Base-by-base conservation (phyloP, 345 rosid species). In the Schrenkiella parvula region DNA sequence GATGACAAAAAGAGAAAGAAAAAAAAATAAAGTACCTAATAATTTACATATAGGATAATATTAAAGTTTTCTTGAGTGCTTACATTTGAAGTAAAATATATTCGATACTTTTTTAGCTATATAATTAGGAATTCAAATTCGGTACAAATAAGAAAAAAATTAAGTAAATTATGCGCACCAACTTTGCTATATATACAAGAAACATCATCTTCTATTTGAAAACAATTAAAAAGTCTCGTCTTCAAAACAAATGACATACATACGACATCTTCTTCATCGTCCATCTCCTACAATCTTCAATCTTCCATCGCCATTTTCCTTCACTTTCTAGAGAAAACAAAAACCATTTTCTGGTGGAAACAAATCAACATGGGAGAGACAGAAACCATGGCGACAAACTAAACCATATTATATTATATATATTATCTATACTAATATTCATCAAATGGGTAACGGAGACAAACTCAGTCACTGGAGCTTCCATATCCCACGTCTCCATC, bases 381-480 rank as follows among this genome's bases (percentile, higher is more conserved):
- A 76, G 79, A 76, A 54, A 76, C 75, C 79, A 76, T 76, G 79
- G 23, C 42, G 21, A 70, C 14, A 55, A 46, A 76, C 60, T 69
- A 75, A 32, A 61, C 58, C 66, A 14, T 28, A 23, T 29, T 8
- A 41, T 51, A 59, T n/a, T n/a, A 41, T 29, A 59, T 74, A 19
- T 19, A 38, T 28, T 29, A 29, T 15, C 22, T 37, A 17, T 64
- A 66, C 53, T 32, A 8, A 39, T 74, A 59, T 23, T 66, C 21
- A 68, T 51, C 55, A 8, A 29, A 75, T 75, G 79, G 70, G 70
- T 28, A 62, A 37, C 59, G 37, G 75, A 25, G 70, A 75, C 2
- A 75, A 69, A 54, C 44, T 46, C 35, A 73, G 32, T 46, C 64
- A 68, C 28, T 76, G 79, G 79, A 76, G 75, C 66, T 76, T 70